Conservation (phyloP, 257 asterid species). For the Gentiana dahurica region DNA sequence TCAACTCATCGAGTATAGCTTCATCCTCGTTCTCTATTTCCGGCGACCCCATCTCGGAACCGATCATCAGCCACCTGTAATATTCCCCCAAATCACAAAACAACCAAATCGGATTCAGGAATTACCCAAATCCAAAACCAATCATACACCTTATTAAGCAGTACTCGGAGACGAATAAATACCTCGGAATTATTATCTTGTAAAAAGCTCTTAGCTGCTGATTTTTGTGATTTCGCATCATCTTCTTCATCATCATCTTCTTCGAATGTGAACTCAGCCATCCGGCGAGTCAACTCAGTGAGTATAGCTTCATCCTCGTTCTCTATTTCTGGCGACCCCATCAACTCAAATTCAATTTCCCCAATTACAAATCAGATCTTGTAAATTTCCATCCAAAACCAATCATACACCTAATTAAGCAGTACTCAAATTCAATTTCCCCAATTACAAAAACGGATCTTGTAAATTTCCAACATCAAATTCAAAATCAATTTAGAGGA, state of each 20-base stretch:
- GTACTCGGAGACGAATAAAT: too few species aligned
- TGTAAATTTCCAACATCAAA: too few species aligned
- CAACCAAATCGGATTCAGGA: too few species aligned
- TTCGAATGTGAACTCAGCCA: slow-evolving; percentile 73
- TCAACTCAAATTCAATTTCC: not conserved
- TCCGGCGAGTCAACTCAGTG: slow-evolving; percentile 68
- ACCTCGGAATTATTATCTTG: slow-evolving; percentile 3
- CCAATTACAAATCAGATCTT: too few species aligned
- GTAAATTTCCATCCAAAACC: too few species aligned
- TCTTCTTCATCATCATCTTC: slow-evolving; percentile 42
- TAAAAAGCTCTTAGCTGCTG: not conserved
- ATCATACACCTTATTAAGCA: too few species aligned
- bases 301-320: slow-evolving; percentile 53
- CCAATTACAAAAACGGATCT: too few species aligned
- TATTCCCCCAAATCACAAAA: too few species aligned
- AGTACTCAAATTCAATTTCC: too few species aligned
- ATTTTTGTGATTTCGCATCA: not conserved
- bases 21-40: slow-evolving; percentile 49
- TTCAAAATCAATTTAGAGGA: too few species aligned
- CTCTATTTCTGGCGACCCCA: slow-evolving; percentile 46
- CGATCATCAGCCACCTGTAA: slow-evolving; percentile 26
- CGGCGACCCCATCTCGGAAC: slow-evolving; percentile 54
- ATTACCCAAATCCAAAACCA: too few species aligned
- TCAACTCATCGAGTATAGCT: slow-evolving; percentile 58
- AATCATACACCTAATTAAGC: too few species aligned